Conservation (phyloP, 176 grass and related monocot species). For the Lolium rigidum region DNA sequence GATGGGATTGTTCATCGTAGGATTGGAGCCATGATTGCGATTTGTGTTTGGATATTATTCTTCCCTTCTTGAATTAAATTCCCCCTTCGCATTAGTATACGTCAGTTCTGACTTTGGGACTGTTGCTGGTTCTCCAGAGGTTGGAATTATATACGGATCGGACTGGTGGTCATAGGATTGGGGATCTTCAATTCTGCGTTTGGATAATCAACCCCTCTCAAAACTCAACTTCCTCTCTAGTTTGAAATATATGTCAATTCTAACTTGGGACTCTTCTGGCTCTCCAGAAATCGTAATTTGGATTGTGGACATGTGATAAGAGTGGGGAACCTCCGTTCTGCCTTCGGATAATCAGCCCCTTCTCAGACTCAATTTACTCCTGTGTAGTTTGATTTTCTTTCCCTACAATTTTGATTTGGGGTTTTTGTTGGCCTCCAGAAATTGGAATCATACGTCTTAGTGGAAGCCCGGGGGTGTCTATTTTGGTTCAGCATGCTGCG, state of each 20-base stretch:
- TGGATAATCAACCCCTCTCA: conserved; percentile 1
- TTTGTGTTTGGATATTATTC: neutral
- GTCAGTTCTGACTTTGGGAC: neutral
- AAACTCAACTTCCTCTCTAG: neutral
- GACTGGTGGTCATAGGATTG: no score
- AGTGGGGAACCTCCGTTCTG: no score
- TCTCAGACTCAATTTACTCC: no score
- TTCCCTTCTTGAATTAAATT: no score
- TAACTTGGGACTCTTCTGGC: no score
- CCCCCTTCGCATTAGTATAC: no score
- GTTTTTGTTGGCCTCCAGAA: neutral
- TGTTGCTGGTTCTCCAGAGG: neutral
- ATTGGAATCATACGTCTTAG: neutral
- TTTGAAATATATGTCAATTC: no score
- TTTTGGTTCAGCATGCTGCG: neutral
- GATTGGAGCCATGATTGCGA: no score
- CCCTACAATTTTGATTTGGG: neutral
- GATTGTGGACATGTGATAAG: neutral
- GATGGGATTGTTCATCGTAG: neutral
- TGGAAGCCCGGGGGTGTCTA: no score
- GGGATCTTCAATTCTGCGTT: neutral
- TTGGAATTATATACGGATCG: no score
- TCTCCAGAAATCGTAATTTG: neutral
- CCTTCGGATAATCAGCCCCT: neutral
- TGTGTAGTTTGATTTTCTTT: no score